These are phyloP conservation scores for Tothia fuscella DNA, from an alignment of 2,329 filamentous ascomycete genomes.

Conservation along the genomic window DNA sequence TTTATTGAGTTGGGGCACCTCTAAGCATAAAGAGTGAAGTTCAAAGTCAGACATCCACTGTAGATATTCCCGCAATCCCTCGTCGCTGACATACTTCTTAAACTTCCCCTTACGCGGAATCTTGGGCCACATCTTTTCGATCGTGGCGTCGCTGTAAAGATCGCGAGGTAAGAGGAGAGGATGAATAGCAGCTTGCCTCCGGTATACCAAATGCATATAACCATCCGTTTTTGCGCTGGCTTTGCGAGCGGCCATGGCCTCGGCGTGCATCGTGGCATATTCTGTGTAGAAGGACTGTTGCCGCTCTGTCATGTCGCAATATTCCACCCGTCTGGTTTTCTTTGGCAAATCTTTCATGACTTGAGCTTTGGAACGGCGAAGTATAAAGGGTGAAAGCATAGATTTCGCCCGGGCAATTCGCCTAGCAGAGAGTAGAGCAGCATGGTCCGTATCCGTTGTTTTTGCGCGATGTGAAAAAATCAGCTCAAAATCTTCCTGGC, in stretches of 20 bases:
- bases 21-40: conserved; percentile 47
- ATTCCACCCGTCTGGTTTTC: conserved; percentile 67
- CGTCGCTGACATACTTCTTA: conserved; percentile 51
- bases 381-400: conserved; percentile 89
- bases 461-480: conserved; percentile 91
- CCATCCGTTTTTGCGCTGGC: conserved; percentile 28
- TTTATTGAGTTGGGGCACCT: conserved; percentile 39
- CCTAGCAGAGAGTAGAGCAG: conserved; percentile 73
- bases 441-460: conserved; percentile 56
- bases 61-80: conserved; percentile 41
- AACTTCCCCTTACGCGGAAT: conserved; percentile 49
- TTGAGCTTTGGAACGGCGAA: conserved; percentile 87
- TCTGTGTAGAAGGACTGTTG: conserved; percentile 66
- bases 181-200: conserved; percentile 86
- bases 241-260: conserved; percentile 45
- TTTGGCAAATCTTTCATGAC: conserved; percentile 71
- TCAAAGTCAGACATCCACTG: conserved; percentile 48
- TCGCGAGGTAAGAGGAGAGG: conserved; percentile 77
- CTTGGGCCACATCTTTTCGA: conserved; percentile 28
- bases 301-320: conserved; percentile 62
- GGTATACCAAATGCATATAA: conserved; percentile 57
- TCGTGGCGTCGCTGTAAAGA: conserved; percentile 61
- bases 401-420: conserved; percentile 76
- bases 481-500: conserved; percentile 66
- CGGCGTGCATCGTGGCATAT: conserved; percentile 50